phyloP scores from a whole-genome alignment of 345 rosid genomes.

The Ailanthus altissimus region DNA sequence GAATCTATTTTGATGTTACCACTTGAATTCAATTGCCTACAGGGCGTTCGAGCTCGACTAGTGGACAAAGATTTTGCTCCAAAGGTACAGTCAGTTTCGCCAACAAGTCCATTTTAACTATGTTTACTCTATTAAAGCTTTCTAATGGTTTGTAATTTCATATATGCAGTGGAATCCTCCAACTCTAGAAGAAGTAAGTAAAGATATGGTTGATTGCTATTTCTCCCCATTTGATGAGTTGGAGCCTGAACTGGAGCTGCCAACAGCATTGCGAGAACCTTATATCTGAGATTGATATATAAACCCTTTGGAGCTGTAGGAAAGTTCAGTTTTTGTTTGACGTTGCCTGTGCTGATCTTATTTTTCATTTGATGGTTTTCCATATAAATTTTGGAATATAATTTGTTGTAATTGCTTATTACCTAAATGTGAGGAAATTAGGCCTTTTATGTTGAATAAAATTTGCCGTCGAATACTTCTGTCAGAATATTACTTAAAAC shows the following conservation, averaged over 20 bases:
- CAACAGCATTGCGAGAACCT: conserved; percentile 54
- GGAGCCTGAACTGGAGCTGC: conserved; percentile 54
- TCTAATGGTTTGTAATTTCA: conserved; percentile 1
- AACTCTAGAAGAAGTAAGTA: conserved; percentile 46
- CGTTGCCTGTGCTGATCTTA: neutral
- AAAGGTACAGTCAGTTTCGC: conserved; percentile 46
- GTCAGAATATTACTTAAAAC: too few species aligned
- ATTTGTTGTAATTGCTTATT: neutral
- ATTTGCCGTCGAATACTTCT: neutral
- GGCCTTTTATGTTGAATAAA: neutral
- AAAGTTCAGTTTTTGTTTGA: conserved; percentile 11
- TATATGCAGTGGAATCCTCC: conserved; percentile 69
- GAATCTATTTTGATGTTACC: neutral
- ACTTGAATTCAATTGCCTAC: neutral
- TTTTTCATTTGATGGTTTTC: neutral
- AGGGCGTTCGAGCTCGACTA: conserved; percentile 84
- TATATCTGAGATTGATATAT: conserved; percentile 25
- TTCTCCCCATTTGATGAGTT: conserved; percentile 43
- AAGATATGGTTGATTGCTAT: conserved; percentile 61
- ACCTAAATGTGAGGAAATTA: neutral
- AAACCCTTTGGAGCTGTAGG: neutral
- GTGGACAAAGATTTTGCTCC: conserved; percentile 93
- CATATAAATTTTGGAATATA: conserved; percentile 3
- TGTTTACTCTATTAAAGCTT: neutral
- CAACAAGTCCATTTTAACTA: neutral